phyloP scores from a whole-genome alignment of 1,139 yeast genomes.

The Blastobotrys petasosporus region DNA sequence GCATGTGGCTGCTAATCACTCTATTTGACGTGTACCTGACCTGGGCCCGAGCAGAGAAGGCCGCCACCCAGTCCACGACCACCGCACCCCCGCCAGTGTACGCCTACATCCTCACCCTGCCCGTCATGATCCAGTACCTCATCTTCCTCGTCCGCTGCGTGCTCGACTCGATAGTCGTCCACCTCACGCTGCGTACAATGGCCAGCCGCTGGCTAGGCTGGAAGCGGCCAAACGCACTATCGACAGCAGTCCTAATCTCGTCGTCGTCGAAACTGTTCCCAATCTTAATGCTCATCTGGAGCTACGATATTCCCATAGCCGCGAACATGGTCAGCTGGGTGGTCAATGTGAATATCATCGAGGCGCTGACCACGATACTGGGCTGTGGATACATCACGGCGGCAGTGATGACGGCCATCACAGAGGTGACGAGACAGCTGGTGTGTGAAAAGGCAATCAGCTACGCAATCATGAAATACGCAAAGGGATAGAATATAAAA shows the following conservation, averaged over 20 bases:
- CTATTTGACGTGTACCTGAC: conserved; percentile 86
- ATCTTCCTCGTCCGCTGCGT: conserved; percentile 60
- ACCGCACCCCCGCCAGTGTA: conserved; percentile 18
- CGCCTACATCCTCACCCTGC: conserved; percentile 38
- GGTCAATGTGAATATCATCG: conserved; percentile 58
- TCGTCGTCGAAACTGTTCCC: conserved; percentile 81
- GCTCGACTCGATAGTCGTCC: conserved; percentile 52
- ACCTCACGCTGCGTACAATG: conserved; percentile 44
- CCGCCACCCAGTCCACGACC: conserved; percentile 8
- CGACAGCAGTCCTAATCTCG: conserved; percentile 67
- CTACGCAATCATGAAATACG: conserved; percentile 1
- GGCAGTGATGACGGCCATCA: conserved; percentile 25
- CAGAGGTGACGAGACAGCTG: conserved; percentile 18
- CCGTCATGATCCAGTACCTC: conserved; percentile 55
- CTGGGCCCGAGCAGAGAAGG: conserved; percentile 85
- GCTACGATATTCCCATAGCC: conserved; percentile 74
- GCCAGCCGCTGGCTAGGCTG: conserved; percentile 41
- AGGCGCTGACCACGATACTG: conserved; percentile 56
- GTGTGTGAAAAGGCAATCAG: conserved; percentile 20
- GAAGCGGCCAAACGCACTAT: conserved; percentile 39
- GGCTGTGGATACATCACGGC: conserved; percentile 40
- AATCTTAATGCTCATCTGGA: conserved; percentile 94
- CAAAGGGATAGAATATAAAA: too few relatives aligned
- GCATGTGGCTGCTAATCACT: conserved; percentile 58
- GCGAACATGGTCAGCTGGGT: conserved; percentile 55